phyloP scores from a whole-genome alignment of 805 yeast species.

The Yarrowia divulgata region DNA sequence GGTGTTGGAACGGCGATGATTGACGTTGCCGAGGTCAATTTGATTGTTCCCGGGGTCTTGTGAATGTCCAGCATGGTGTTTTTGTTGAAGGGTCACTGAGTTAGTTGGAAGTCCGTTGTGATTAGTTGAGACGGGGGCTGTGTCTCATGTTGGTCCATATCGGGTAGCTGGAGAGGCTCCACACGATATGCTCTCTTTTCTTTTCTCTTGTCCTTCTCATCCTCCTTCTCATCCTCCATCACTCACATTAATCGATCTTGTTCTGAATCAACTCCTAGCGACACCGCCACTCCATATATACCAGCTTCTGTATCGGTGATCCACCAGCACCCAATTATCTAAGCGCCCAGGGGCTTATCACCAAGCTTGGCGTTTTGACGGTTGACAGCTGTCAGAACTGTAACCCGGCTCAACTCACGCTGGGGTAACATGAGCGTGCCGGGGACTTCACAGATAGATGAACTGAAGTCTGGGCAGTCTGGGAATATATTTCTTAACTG shows the following conservation, averaged over 20 bases:
- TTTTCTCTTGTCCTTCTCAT: too few relatives aligned
- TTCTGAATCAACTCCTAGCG: too few relatives aligned
- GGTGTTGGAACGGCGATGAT: conserved; percentile 70
- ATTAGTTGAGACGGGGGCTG: not conserved
- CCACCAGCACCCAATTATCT: not conserved
- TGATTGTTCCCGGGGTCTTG: conserved; percentile 44
- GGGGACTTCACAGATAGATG: not conserved
- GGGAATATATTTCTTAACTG: too few relatives aligned
- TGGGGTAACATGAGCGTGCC: not conserved
- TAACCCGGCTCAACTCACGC: not conserved
- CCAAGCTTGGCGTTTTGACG: not conserved
- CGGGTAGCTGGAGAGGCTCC: too few relatives aligned
- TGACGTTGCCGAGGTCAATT: conserved; percentile 37
- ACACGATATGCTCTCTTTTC: too few relatives aligned
- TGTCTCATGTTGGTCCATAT: too few relatives aligned
- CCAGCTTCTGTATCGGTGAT: not conserved
- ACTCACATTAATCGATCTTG: not conserved
- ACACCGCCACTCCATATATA: not conserved
- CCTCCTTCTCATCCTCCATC: too few relatives aligned
- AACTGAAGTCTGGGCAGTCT: not conserved
- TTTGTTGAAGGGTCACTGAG: not conserved
- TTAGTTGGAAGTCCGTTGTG: too few relatives aligned
- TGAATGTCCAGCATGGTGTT: not conserved
- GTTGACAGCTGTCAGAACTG: conserved; percentile 11
- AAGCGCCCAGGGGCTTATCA: conserved; percentile 20